Evolutionary conservation across 768 basidiomycete genomes (phyloP).

Genomic region (Wakefieldia striispora): DNA sequence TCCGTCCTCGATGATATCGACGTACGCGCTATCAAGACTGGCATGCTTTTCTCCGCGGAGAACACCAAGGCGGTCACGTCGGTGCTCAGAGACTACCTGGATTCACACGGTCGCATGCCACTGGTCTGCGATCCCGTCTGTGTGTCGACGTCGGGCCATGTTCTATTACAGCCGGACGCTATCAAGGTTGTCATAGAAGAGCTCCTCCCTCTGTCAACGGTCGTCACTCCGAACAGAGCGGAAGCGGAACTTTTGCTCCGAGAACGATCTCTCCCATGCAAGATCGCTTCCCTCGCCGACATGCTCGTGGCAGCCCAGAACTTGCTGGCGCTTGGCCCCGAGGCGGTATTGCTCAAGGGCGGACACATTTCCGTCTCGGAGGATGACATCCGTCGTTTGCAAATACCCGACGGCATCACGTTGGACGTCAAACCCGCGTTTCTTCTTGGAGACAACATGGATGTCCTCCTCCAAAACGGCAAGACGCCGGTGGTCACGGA

Average conservation of each 20-base stretch:
- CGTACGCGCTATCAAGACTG: slow-evolving; percentile 77
- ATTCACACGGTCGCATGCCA: slow-evolving; percentile 37
- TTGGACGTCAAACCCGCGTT: slow-evolving; percentile 45
- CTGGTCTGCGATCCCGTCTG: slow-evolving; percentile 89
- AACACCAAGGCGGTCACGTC: slow-evolving; percentile 51
- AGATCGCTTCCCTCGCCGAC: slow-evolving; percentile 48
- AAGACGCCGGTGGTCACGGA: slow-evolving; percentile 9
- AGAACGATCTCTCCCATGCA: slow-evolving; percentile 21
- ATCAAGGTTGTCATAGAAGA: slow-evolving; percentile 54
- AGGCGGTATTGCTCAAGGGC: slow-evolving; percentile 78
- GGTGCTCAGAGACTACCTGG: slow-evolving; percentile 46
- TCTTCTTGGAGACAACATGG: slow-evolving; percentile 55
- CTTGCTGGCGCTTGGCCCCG: slow-evolving; percentile 47
- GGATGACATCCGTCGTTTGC: slow-evolving; percentile 42
- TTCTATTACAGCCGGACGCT: slow-evolving; percentile 66
- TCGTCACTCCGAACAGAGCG: slow-evolving; percentile 83
- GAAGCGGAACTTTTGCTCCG: slow-evolving; percentile 74
- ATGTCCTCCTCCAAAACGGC: slow-evolving; percentile 49
- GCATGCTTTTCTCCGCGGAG: slow-evolving; percentile 75
- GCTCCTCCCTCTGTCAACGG: slow-evolving; percentile 66
- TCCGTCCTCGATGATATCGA: slow-evolving; percentile 73
- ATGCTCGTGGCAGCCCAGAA: slow-evolving; percentile 58
- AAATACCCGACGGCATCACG: slow-evolving; percentile 22
- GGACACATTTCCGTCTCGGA: slow-evolving; percentile 61
- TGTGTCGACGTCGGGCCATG: slow-evolving; percentile 87